These are phyloP conservation scores for Chrysanthemum seticuspe DNA, from an alignment of 129 eudicot genomes.

Conservation along the genomic window DNA sequence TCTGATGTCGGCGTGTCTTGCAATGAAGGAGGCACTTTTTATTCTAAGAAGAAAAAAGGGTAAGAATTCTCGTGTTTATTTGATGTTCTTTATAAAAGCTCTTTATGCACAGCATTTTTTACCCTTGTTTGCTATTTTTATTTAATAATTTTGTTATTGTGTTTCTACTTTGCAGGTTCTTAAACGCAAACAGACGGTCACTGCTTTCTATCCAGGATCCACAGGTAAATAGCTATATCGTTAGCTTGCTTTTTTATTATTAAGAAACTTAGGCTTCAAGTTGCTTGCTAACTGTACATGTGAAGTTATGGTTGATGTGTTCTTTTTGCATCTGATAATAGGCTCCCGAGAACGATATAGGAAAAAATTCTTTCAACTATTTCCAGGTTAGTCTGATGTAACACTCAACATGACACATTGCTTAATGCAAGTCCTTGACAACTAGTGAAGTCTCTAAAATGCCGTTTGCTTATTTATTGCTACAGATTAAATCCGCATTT, in stretches of 20 bases:
- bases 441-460: background rate
- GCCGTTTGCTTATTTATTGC: conserved; percentile 4
- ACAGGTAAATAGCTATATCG: conserved; percentile 47
- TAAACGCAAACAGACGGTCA: conserved; percentile 39
- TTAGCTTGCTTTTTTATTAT: background rate
- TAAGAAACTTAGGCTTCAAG: background rate
- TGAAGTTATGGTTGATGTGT: background rate
- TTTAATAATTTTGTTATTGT: background rate
- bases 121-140: background rate
- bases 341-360: conserved; percentile 93
- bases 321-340: conserved; percentile 29
- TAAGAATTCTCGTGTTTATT: conserved; percentile 17
- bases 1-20: conserved; percentile 90
- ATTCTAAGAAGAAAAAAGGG: conserved; percentile 74
- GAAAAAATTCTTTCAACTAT: conserved; percentile 93
- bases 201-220: conserved; percentile 90
- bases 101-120: background rate
- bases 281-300: conserved; percentile 13
- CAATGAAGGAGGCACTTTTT: conserved; percentile 72
- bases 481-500: conserved; percentile 86
- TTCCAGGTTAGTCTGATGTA: conserved; percentile 46
- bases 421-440: conserved; percentile 1
- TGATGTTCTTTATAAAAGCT: too few species aligned
- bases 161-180: conserved; percentile 46
- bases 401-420: conserved; percentile 3